Evolutionary conservation across 176 grass and related monocot species (phyloP), one percentile per base, ranked within the genome.

Genomic region (Avena eriantha): DNA sequence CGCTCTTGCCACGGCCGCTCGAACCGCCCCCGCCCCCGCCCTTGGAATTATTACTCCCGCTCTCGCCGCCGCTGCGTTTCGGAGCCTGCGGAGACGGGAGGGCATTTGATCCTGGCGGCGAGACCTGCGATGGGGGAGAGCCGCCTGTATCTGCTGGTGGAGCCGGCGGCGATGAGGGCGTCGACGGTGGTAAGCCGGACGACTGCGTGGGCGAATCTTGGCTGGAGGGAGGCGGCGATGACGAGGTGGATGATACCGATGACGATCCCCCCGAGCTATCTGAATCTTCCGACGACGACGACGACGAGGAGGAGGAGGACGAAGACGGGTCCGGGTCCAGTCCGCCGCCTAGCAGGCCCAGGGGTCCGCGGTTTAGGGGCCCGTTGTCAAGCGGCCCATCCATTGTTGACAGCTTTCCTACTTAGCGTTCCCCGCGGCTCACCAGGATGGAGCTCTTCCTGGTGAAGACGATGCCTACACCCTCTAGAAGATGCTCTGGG

Each of bases 391-490:
- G 73, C 11, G 87, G 59, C 22, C 51, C 86, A 7, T 69, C 80
- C 90, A 92, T 92, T 70, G 17, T 39, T 24, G 7, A 66, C 16
- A 46, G 45, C 56, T 23, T 7, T 8, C 16, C 61, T 26, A 47
- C 8, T 83, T 72, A 57, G 67, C 80, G 80, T 24, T 1, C 51
- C 79, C n/a, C 23, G 33, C 3, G 45, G 49, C 29, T 74, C 35
- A 17, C 34, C 80, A 61, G 64, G 87, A 88, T 73, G 90, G 70
- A 88, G 83, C 29, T 77, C 65, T 79, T 79, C 82, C 66, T 7
- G 21, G 45, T 58, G 84, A 69, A 66, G 67, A 89, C 78, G 87
- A 89, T 36, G 73, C 83, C 85, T 82, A 87, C 74, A 83, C 77
- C 87, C 81, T 86, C 87, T 12, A 46, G 76, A 80, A 71, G 77